These are phyloP conservation scores for Xerocomus nothofagi DNA, from an alignment of 1,284 basidiomycete genomes.

Conservation along the genomic window DNA sequence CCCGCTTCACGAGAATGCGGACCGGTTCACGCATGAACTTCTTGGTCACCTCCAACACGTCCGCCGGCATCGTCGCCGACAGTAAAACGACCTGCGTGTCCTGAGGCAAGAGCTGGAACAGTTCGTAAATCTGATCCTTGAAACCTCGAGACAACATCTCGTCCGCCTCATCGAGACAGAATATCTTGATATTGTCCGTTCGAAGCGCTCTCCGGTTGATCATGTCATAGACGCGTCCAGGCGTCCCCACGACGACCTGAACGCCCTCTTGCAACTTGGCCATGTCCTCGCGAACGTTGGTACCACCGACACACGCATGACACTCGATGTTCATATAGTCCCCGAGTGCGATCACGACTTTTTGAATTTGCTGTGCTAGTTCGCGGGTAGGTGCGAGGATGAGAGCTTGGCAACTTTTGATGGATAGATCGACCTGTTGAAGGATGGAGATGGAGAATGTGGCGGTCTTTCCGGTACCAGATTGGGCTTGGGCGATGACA, in stretches of 20 bases:
- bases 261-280: conserved; percentile 97
- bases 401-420: conserved; percentile 94
- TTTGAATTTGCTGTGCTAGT: conserved; percentile 96
- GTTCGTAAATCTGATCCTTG: conserved; percentile 99
- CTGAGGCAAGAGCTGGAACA: conserved; percentile 98
- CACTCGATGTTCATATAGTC: conserved; percentile 99
- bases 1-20: conserved; percentile 98
- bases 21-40: conserved; percentile 99
- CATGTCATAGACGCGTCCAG: conserved; percentile 99
- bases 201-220: conserved; percentile 91
- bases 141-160: conserved; percentile 98
- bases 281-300: conserved; percentile 96
- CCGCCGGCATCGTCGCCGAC: conserved; percentile 94
- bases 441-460: conserved; percentile 94
- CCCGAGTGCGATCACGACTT: conserved; percentile 91
- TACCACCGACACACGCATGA: conserved; percentile 98
- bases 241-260: conserved; percentile 96
- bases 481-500: conserved; percentile 98
- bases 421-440: conserved; percentile 91
- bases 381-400: conserved; percentile 94
- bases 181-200: conserved; percentile 98
- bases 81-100: conserved; percentile 97
- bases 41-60: conserved; percentile 98
- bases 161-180: conserved; percentile 97
- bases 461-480: conserved; percentile 99